Base-by-base conservation (phyloP, 1,284 basidiomycete species). In the Porogramme epimiltina region DNA sequence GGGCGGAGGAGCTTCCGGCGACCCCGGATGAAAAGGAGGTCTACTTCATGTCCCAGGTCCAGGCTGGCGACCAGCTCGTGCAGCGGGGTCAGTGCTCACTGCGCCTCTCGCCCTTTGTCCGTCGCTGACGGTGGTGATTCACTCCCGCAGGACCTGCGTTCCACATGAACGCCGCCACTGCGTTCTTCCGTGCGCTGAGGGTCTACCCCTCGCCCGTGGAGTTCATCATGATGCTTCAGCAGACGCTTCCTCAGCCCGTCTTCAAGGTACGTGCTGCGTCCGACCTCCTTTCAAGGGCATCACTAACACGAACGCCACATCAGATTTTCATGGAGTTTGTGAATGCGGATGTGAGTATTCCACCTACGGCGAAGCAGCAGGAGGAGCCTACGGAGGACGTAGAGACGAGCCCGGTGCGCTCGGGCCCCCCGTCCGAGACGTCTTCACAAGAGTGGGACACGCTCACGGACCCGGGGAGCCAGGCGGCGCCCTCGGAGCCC, bases 181-280 rank as follows among this genome's bases (percentile, higher is more conserved):
- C 89, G 48, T 98, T 98, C 82, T 98, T 89, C 81, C 85, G 91
- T 54, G 96, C 94, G 4, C 83, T 98, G 57, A 85, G 92, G 53
- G 95, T 97, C 41, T 99, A 98, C 76, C 96, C 95, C 51, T 84
- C 89, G 43, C 93, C 94, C 10, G 84, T 94, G 40, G 95, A 98
- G 70, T 83, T 98, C 59, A 87, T 96, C 62, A 82, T 87, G 69
- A 93, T 98, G 65, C 97, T 97, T 70, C 87, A 98, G 74, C 91
- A 92, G 75, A 95, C 94, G 40, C 85, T 96, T 41, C 92, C 93
- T 11, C 81, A 85, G 49, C 84, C 89, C 42, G 82, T 98, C 54
- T 95, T 97, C 74, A 88, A 91, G 71, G 89, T 87, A 56, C 44
- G 76, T 59, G 47, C 56, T 45, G 45, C 25, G 48, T 37, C 26